Evolutionary conservation across 805 yeast species (phyloP), one percentile per base, ranked within the genome.

Genomic region (Maudiozyma bulderi): DNA sequence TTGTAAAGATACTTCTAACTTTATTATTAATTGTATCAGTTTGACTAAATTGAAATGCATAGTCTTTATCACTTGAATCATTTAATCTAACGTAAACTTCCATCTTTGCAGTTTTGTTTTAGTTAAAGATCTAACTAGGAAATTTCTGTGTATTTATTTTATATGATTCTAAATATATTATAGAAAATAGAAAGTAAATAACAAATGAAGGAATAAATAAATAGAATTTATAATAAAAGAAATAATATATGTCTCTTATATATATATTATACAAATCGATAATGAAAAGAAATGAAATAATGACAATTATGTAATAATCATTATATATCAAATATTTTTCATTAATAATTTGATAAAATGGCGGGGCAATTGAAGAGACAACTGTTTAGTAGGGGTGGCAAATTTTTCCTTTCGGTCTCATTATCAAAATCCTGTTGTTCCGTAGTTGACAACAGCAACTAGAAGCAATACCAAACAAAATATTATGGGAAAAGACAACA

Each of bases 11-110:
- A 33, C 56, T 78, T 47, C 73, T 70, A 53, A 74, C 60, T 54
- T 90, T 74, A 32, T 77, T 79, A 20, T 72, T 67, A 55, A 90
- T 81, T 6, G 80, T 77, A 48, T 80, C 77, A 31, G 73, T 72
- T 15, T 78, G 68, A 28, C 75, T 73, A n/a, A 89, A 78, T 55
- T 79, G 82, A 71, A 91, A 87, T 58, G 96, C 86, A 68, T 88
- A 90, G 65, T 91, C 99, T 65, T 84, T 84, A 59, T 88, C 96
- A 45, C 71, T 66, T 61, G 90, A 96, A 50, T 78, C 84, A 63
- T 86, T 88, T 76, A 91, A 80, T 51, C 99, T 84, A 54, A 93
- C 67, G 69, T 80, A 89, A 35, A 65, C 55, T 51, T 66, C 70
- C 70, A 66, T 66, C 13, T 33, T 45, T 13, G 9, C 13, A n/a